Base-by-base conservation (phyloP, 2,329 filamentous ascomycete genomes). In the Pseudohalonectria lignicola region DNA sequence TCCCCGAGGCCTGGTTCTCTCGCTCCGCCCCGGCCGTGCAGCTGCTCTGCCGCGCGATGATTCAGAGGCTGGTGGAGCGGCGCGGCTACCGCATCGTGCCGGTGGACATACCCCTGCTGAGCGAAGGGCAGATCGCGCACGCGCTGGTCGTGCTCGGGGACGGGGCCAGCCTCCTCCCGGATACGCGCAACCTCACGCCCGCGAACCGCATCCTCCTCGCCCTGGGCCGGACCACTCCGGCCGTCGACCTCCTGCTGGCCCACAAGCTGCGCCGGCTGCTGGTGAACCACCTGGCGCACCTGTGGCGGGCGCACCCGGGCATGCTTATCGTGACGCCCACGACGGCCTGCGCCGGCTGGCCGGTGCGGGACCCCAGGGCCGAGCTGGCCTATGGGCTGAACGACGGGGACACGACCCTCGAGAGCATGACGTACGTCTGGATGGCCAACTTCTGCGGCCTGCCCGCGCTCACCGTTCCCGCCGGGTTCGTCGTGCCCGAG, bases 101-200 rank as follows among this genome's bases (percentile, higher is more conserved):
- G 26, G 71, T 82, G 42, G 60, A 62, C 4, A 69, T 82, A 35
- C 77, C 78, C 0, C 65, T 75, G 19, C 47, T 76, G 1, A 51
- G 66, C 10, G 71, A 84, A 48, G 81, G 79, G 17, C 81, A 86
- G 54, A 67, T 75, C 16, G 82, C 82, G 0, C 83, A 88, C 54
- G 78, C 79, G 17, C 57, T 88, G 43, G 85, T 82, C 1, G 82
- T 87, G 43, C 71, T 88, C 38, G 69, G 71, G 7, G 82, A 88
- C 31, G 67, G 57, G 1, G 58, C 66, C 2, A 62, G 65, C 1
- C 46, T 70, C 13, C 47, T 73, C 56, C 42, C 63, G 3, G 54
- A 76, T 12, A 60, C 67, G 1, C 49, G 55, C 5, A 63, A 67
- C 18, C 62, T 81, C 29, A 74, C 76, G 0, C 60, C 74, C 0